Percentiles rank a stretch among this genome's conserved stretches.
phyloP scores from a whole-genome alignment of 2,329 filamentous ascomycete genomes.

The Fusarium sp. region DNA sequence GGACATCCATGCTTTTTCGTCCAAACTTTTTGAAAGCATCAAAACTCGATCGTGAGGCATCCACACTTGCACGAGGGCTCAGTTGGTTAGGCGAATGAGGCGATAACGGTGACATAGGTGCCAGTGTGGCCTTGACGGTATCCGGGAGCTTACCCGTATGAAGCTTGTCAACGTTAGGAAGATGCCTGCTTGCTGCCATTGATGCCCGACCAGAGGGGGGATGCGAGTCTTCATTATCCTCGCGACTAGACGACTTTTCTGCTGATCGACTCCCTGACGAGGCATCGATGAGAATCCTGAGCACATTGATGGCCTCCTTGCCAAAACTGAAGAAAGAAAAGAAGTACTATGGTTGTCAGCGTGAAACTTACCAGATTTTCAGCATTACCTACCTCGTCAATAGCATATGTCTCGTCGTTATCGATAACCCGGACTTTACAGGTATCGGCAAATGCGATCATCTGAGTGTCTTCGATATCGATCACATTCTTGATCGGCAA shows the following conservation, averaged over 20 bases:
- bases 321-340: constrained; percentile 95
- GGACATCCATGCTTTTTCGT: constrained; percentile 64
- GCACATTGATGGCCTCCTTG: constrained; percentile 81
- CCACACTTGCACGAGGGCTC: constrained; percentile 67
- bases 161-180: constrained; percentile 45
- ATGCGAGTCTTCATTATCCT: constrained; percentile 25
- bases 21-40: constrained; percentile 62
- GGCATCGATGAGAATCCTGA: constrained; percentile 77
- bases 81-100: constrained; percentile 53
- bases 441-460: constrained; percentile 92
- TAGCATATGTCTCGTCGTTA: constrained; percentile 92
- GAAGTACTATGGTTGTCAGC: constrained; percentile 74
- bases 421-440: constrained; percentile 94
- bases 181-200: constrained; percentile 47
- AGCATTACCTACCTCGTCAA: constrained; percentile 81
- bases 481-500: constrained; percentile 89
- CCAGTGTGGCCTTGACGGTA: constrained; percentile 70
- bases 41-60: constrained; percentile 63
- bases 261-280: constrained; percentile 53
- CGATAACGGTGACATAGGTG: constrained; percentile 63
- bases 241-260: constrained; percentile 35
- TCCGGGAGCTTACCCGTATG: constrained; percentile 61
- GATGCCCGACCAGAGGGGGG: constrained; percentile 28
- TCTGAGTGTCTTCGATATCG: constrained; percentile 90
- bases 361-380: not conserved